phyloP scores from a whole-genome alignment of 495 filamentous ascomycete genomes.

The Penicillium herquei region DNA sequence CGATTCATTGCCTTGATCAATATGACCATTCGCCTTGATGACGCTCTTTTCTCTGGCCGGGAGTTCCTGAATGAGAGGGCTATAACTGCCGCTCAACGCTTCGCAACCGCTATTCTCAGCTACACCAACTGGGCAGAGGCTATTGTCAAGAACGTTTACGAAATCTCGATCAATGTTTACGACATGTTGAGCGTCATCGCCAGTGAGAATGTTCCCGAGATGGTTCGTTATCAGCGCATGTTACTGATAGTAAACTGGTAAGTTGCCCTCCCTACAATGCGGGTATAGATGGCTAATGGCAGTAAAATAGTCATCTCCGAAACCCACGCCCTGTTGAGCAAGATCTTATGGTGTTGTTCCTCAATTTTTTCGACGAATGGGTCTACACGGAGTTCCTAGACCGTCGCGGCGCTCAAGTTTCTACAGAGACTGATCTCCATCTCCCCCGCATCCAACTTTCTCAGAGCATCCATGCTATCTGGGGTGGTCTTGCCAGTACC shows the following conservation, averaged over 20 bases:
- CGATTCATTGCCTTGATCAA: constrained; percentile 29
- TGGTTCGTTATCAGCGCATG: constrained; percentile 20
- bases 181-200: constrained; percentile 12
- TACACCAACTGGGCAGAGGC: constrained; percentile 18
- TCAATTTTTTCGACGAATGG: constrained; percentile 29
- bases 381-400: constrained; percentile 26
- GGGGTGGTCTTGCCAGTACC: constrained; percentile 16
- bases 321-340: constrained; percentile 24
- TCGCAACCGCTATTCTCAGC: constrained; percentile 11
- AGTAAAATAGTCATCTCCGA: constrained; percentile 16
- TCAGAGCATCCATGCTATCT: constrained; percentile 16
- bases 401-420: constrained; percentile 18
- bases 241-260: constrained; percentile 18
- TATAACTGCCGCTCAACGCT: constrained; percentile 1
- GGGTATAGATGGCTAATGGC: background rate
- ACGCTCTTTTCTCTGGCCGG: constrained; percentile 19
- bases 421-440: no score
- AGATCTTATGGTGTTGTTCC: constrained; percentile 20
- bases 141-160: constrained; percentile 10
- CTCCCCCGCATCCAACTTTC: constrained; percentile 15
- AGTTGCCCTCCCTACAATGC: background rate
- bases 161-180: constrained; percentile 1
- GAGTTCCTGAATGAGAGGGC: constrained; percentile 12
- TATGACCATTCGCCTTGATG: constrained; percentile 21
- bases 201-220: background rate